A percentile compares a stretch with the other conserved stretches of the same genome.
Conservation (phyloP, 139 green algal species). For the Mesostigma viride region DNA sequence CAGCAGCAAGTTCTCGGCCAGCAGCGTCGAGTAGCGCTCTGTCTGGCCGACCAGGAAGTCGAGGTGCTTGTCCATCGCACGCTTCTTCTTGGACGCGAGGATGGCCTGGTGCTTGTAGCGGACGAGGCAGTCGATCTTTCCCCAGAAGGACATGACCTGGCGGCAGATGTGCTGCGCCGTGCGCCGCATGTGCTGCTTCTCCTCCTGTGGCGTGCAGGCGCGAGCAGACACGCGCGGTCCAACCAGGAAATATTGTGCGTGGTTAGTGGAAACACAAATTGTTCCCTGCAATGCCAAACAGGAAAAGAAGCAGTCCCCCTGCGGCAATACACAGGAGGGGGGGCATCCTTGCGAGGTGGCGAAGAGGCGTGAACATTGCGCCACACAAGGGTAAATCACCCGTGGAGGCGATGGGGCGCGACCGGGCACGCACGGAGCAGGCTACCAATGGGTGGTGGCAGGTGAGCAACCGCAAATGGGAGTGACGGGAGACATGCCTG, state of each 20-base stretch:
- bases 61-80: conserved; percentile 67
- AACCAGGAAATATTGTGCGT: not conserved
- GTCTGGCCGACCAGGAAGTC: conserved; percentile 90
- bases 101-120: conserved; percentile 62
- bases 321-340: too few species aligned
- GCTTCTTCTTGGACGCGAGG: conserved; percentile 55
- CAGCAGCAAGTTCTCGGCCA: conserved; percentile 35
- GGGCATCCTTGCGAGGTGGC: too few species aligned
- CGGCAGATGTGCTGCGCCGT: conserved; percentile 48
- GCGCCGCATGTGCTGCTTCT: conserved; percentile 36
- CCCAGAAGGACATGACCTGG: conserved; percentile 75
- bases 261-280: too few species aligned
- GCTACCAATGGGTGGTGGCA: too few species aligned
- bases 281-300: too few species aligned
- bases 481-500: too few species aligned
- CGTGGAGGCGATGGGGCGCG: too few species aligned
- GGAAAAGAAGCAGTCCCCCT: too few species aligned
- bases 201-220: conserved; percentile 12
- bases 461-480: too few species aligned
- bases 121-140: conserved; percentile 77
- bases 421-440: too few species aligned
- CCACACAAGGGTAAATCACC: too few species aligned
- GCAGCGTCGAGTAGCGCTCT: conserved; percentile 49
- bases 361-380: too few species aligned
- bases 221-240: not conserved